These are phyloP conservation scores for Ilyonectria sp. DNA, from an alignment of 2,329 filamentous ascomycete species.

Conservation along the genomic window DNA sequence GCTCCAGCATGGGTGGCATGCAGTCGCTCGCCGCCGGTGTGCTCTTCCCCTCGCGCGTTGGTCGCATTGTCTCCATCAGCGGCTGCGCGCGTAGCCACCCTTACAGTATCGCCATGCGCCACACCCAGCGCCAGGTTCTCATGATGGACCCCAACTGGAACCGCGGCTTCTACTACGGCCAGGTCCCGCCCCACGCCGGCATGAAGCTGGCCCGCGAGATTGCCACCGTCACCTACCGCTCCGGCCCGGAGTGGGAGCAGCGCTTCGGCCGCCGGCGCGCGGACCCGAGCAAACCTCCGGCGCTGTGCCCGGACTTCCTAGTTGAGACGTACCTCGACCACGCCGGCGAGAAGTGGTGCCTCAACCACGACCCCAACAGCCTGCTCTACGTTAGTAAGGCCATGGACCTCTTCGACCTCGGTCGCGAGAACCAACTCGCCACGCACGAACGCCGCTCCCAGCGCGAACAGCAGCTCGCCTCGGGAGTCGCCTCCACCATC, in stretches of 20 bases:
- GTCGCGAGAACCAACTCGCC: slow-evolving; percentile 76
- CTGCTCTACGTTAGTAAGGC: slow-evolving; percentile 97
- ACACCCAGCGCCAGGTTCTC: slow-evolving; percentile 95
- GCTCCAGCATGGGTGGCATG: slow-evolving; percentile 99
- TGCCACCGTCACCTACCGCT: slow-evolving; percentile 96
- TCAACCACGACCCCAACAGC: slow-evolving; percentile 97
- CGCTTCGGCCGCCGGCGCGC: slow-evolving; percentile 91
- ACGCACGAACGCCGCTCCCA: slow-evolving; percentile 74
- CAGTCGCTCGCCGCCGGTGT: slow-evolving; percentile 91
- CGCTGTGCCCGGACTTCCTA: slow-evolving; percentile 96
- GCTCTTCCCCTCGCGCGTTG: slow-evolving; percentile 86
- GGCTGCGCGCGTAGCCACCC: slow-evolving; percentile 96
- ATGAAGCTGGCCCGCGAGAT: slow-evolving; percentile 99
- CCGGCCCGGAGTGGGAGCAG: slow-evolving; percentile 97
- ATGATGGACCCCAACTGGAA: slow-evolving; percentile 99
- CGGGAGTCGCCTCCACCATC: slow-evolving; percentile 66
- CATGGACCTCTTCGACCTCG: slow-evolving; percentile 98
- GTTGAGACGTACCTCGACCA: slow-evolving; percentile 99
- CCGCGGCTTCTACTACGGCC: slow-evolving; percentile 92
- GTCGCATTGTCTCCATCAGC: slow-evolving; percentile 88
- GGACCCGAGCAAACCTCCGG: slow-evolving; percentile 88
- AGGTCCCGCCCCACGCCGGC: slow-evolving; percentile 90
- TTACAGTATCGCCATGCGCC: slow-evolving; percentile 98
- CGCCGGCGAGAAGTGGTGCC: slow-evolving; percentile 97
- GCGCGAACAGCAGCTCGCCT: slow-evolving; percentile 71